Percentiles rank a stretch among this genome's conserved stretches.
Evolutionary conservation across 768 basidiomycete genomes (phyloP).

Genomic region (Cystobasidium onofrii): DNA sequence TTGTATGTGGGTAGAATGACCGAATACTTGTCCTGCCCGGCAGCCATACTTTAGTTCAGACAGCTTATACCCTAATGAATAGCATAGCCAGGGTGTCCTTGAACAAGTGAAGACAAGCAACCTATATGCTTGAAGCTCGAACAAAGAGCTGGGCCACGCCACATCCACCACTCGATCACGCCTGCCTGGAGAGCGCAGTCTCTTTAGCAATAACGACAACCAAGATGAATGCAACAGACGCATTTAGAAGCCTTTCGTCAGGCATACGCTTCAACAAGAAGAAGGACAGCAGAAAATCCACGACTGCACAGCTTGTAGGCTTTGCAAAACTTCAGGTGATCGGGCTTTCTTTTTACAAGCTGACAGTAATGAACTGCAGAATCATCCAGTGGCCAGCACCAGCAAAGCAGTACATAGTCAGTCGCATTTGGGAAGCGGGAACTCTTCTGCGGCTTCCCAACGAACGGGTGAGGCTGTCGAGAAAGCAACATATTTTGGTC

Average conservation of each 20-base stretch:
- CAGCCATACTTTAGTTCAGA: not conserved
- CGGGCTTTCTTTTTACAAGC: not conserved
- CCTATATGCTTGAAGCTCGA: too few relatives aligned
- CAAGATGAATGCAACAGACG: conserved; percentile 10
- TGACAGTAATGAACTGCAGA: not conserved
- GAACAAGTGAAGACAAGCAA: not conserved
- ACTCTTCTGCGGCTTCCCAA: not conserved
- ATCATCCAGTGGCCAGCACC: not conserved
- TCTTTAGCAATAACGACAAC: not conserved
- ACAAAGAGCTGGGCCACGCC: too few relatives aligned
- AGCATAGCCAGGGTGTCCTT: not conserved
- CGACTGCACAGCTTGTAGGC: not conserved
- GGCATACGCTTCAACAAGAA: conserved; percentile 32
- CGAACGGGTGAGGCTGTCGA: not conserved
- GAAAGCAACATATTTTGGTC: not conserved
- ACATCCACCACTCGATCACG: not conserved
- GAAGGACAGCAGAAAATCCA: not conserved
- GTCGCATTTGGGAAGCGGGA: not conserved
- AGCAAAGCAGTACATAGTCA: not conserved
- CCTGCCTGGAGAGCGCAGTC: not conserved
- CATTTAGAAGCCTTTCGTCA: conserved; percentile 8
- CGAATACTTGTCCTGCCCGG: conserved; percentile 27
- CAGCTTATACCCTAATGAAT: not conserved
- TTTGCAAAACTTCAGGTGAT: not conserved
- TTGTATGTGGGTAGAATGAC: conserved; percentile 92